phyloP scores from a whole-genome alignment of 2,329 filamentous ascomycete genomes.

The Exophiala xenobiotica region DNA sequence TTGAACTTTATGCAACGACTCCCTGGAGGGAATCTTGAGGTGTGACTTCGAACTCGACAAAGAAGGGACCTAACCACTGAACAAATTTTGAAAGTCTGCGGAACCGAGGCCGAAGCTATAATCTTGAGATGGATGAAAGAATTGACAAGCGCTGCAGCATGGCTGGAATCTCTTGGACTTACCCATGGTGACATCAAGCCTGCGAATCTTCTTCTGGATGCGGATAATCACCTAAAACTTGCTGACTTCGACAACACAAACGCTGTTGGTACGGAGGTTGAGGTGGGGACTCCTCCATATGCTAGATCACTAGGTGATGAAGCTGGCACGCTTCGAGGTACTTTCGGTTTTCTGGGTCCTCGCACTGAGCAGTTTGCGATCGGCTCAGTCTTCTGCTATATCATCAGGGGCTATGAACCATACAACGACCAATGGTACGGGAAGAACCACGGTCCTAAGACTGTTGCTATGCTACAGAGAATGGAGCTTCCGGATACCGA shows the following conservation, averaged over 20 bases:
- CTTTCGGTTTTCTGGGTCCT: slow-evolving; percentile 6
- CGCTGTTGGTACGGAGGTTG: slow-evolving; percentile 1
- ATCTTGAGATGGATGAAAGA: slow-evolving; percentile 35
- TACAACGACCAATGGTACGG: slow-evolving; percentile 9
- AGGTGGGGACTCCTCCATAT: slow-evolving; percentile 5
- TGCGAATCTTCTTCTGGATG: slow-evolving; percentile 32
- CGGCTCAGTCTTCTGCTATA: slow-evolving; percentile 13
- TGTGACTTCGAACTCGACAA: slow-evolving; percentile 6
- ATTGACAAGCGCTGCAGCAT: slow-evolving; percentile 35
- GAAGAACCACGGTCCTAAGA: slow-evolving; percentile 5
- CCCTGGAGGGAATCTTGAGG: slow-evolving; percentile 5
- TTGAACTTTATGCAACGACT: slow-evolving; percentile 6
- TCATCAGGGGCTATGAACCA: slow-evolving; percentile 7
- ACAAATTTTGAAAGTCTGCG: slow-evolving; percentile 10
- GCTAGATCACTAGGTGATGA: slow-evolving; percentile 7
- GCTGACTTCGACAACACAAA: slow-evolving; percentile 25
- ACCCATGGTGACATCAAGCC: slow-evolving; percentile 36
- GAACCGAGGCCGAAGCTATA: slow-evolving; percentile 13
- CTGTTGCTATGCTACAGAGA: slow-evolving; percentile 3
- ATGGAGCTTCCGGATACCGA: slow-evolving; percentile 4
- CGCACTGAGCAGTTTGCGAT: slow-evolving; percentile 12
- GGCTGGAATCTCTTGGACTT: slow-evolving; percentile 37
- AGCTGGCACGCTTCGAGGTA: slow-evolving; percentile 1
- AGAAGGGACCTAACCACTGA: slow-evolving; percentile 1
- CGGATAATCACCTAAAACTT: slow-evolving; percentile 25